Percentiles rank a stretch among this genome's conserved stretches.
These are phyloP conservation scores for Annulohypoxylon maeteangense DNA, from an alignment of 495 filamentous ascomycete genomes.

Conservation along the genomic window DNA sequence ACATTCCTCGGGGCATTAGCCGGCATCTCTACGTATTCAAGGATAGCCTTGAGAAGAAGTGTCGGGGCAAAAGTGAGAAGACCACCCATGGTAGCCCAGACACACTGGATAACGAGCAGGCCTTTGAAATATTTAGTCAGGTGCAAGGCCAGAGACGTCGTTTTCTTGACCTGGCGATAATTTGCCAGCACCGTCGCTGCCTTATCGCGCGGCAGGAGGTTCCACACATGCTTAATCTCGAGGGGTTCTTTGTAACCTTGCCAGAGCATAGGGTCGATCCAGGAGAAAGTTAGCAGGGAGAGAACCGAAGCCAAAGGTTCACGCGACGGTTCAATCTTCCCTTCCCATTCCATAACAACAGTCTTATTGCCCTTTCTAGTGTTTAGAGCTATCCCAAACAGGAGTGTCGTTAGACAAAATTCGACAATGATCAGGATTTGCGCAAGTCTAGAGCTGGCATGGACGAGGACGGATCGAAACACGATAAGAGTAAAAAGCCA, in stretches of 20 bases:
- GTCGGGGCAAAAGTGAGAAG: conserved; percentile 91
- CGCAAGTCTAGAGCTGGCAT: conserved; percentile 71
- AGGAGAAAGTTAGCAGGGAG: conserved; percentile 86
- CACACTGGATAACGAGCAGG: conserved; percentile 77
- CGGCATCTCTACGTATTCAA: conserved; percentile 92
- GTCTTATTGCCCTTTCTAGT: conserved; percentile 93
- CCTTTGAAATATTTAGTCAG: conserved; percentile 84
- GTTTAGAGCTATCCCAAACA: conserved; percentile 78
- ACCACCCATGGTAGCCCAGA: conserved; percentile 81
- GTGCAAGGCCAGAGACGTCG: conserved; percentile 80
- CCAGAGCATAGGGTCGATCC: conserved; percentile 90
- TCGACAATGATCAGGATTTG: conserved; percentile 71
- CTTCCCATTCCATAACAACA: conserved; percentile 86
- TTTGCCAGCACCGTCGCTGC: conserved; percentile 79
- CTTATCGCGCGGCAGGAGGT: conserved; percentile 87
- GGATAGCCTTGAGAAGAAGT: conserved; percentile 86
- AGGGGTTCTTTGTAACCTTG: conserved; percentile 89
- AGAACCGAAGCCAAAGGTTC: conserved; percentile 89
- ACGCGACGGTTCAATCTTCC: conserved; percentile 81
- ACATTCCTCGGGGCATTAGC: conserved; percentile 82
- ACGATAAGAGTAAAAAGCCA: conserved; percentile 80
- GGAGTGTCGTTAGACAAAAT: conserved; percentile 77
- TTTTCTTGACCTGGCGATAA: conserved; percentile 88
- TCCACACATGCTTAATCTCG: conserved; percentile 89
- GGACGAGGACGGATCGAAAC: conserved; percentile 87